Evolutionary conservation across 495 filamentous ascomycete species (phyloP), one percentile per base, ranked within the genome.

Genomic region (Cudoniella acicularis): DNA sequence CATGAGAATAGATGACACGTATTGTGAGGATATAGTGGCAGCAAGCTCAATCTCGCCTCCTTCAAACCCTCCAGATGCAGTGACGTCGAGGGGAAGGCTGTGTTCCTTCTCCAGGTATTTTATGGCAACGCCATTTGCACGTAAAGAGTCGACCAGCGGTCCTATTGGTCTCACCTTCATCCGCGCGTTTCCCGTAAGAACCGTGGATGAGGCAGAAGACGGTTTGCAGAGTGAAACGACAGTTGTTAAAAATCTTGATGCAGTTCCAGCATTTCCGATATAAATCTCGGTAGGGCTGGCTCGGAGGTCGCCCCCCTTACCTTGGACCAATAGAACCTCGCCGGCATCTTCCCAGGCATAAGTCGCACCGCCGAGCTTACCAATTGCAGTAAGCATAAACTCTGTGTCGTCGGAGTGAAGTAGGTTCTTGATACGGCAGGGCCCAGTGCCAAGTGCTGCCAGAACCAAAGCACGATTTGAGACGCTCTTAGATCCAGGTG

Each of bases 111-210:
- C 94, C 51, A 95, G 69, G 67, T 95, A 99, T 63, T 89, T 84
- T 64, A 98, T 81, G 4, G 75, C 78, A 18, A 91, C 87, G 11
- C 92, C 94, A 66, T 97, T 98, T 1, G 82, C 80, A 42, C 85
- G 83, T 41, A 99, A 79, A 26, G 94, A 90, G 70, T 96, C 90
- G 2, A 99, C 94, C n/a, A 99, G 80, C 56, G 93, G 84, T 22
- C 90, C 91, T 64, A 97, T 96, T 1, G 95, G 95, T 54, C 94
- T 81, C 65, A 91, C 86, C 75, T 97, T 97, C 94, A 99, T 99
- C 50, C 95, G 85, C 42, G 86, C 83, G 70, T 99, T 99, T 56
- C 94, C 94, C 2, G 94, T 99, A 41, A 99, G 76, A 53, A 96
- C 76, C 16, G 90, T 94, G 2, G 81, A 85, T 23, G 81, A 75